phyloP scores from a whole-genome alignment of 169 alveolate genomes.

The Theileria orientalis region DNA sequence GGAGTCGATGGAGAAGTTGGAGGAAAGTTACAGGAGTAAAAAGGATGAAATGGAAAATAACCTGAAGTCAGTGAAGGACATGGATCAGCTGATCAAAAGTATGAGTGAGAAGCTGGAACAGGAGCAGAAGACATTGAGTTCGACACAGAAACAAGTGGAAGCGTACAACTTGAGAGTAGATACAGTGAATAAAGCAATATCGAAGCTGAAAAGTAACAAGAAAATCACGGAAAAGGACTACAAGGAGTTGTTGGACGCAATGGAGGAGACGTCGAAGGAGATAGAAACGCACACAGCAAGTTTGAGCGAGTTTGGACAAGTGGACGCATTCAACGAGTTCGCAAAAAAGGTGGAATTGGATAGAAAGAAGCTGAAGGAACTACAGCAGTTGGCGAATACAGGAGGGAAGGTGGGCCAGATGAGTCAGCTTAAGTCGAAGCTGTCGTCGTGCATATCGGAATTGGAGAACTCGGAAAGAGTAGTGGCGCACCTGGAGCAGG shows the following conservation, averaged over 20 bases:
- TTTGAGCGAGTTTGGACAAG: conserved; percentile 17
- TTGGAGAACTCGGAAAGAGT: not conserved
- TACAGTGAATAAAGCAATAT: conserved; percentile 64
- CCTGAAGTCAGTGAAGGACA: conserved; percentile 39
- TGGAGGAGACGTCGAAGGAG: conserved; percentile 61
- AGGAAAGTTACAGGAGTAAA: conserved; percentile 50
- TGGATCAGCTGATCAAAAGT: conserved; percentile 46
- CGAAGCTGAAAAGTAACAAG: conserved; percentile 63
- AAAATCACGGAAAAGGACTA: conserved; percentile 60
- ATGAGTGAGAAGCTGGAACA: conserved; percentile 64
- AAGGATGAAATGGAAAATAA: conserved; percentile 60
- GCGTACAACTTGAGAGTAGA: conserved; percentile 60
- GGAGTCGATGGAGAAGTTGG: conserved; percentile 20
- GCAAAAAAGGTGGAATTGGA: conserved; percentile 3
- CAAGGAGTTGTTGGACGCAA: conserved; percentile 61
- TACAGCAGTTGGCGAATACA: conserved; percentile 3
- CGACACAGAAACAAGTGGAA: conserved; percentile 42
- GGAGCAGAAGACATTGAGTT: conserved; percentile 32
- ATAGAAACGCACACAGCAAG: conserved; percentile 49
- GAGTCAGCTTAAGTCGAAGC: not conserved
- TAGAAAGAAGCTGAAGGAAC: not conserved
- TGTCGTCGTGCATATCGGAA: not conserved
- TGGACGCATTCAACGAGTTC: conserved; percentile 16
- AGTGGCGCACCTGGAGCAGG: not conserved
- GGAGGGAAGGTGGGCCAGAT: conserved; percentile 3